phyloP scores from a whole-genome alignment of 768 basidiomycete genomes.

The Podaxis sp. region DNA sequence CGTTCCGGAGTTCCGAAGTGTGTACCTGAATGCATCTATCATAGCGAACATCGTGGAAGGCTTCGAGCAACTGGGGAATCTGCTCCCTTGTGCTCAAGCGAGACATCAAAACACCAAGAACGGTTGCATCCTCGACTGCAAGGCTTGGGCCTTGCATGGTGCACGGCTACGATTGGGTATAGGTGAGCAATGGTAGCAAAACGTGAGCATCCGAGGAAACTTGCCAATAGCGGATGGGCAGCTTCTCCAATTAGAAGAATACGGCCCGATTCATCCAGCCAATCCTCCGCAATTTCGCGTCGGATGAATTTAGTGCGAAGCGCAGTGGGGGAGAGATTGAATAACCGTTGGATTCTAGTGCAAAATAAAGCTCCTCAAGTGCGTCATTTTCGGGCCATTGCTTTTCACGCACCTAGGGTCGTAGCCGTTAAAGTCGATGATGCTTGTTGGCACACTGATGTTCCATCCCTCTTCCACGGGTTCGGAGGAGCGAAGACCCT shows the following conservation, averaged over 20 bases:
- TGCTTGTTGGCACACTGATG: conserved; percentile 24
- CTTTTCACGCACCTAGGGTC: conserved; percentile 10
- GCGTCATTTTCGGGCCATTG: not conserved
- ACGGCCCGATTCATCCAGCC: conserved; percentile 44
- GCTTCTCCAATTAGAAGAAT: conserved; percentile 51
- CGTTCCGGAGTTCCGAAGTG: conserved; percentile 38
- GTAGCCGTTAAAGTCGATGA: conserved; percentile 28
- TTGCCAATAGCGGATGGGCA: conserved; percentile 48
- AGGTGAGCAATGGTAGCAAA: conserved; percentile 1
- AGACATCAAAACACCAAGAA: conserved; percentile 49
- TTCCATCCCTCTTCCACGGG: conserved; percentile 31
- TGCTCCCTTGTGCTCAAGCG: conserved; percentile 39
- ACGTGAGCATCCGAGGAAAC: conserved; percentile 13
- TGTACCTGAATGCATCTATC: conserved; percentile 38
- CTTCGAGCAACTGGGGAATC: conserved; percentile 41
- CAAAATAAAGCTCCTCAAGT: conserved; percentile 6
- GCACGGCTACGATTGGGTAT: conserved; percentile 32
- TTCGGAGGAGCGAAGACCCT: conserved; percentile 18
- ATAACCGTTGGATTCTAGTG: conserved; percentile 29
- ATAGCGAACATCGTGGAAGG: conserved; percentile 49
- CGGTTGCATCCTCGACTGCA: conserved; percentile 54
- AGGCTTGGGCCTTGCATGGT: conserved; percentile 42
- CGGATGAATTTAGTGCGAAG: conserved; percentile 32
- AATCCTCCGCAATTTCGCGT: conserved; percentile 36
- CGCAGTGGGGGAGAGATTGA: conserved; percentile 27